Evolutionary conservation across 495 filamentous ascomycete species (phyloP), one percentile per base, ranked within the genome.

Genomic region (Aspergillus leporis): DNA sequence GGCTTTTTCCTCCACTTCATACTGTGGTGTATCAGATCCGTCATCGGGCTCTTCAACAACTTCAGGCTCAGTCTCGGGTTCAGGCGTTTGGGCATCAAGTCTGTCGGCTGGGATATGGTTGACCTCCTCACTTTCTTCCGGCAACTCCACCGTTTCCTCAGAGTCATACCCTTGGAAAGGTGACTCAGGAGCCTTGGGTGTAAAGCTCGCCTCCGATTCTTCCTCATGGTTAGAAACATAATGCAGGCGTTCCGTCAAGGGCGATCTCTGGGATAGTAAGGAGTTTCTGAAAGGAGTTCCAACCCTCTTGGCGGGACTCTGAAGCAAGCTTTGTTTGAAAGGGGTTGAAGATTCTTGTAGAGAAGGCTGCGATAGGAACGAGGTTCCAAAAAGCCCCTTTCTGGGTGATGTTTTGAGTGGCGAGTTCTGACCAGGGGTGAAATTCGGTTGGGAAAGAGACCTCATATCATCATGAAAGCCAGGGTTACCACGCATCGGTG

Each of bases 371-470:
- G 56, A 60, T 2, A 61, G 61, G 25, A 77, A 69, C 0, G 72
- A 74, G 18, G 74, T 63, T 19, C 63, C 72, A 56, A 82, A 58
- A 14, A 74, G 61, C 0, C 71, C 74, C 46, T 77, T 80, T 53
- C 64, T 77, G 8, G 80, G 77, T 5, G 81, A 81, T 30, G 72
- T 68, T 58, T 78, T 78, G 2, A 82, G 66, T 2, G 78, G 74
- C 0, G 73, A 76, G 23, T 68, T 50, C 8, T 51, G 61, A 4
- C 52, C 66, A 4, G 69, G 70, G 13, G 61, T 68, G 16, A 73
- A 69, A 23, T 77, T 71, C 0, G 66, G 64, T 8, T 67, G 70
- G 1, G 65, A 51, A 9, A 55, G 40, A 22, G 60, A 45, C 7
- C 61, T 56, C 22, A 40, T 41, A 0, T 59, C 61, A n/a, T 69